Evolutionary conservation across 768 basidiomycete species (phyloP).

Genomic region (Tricholoma furcatifolium): DNA sequence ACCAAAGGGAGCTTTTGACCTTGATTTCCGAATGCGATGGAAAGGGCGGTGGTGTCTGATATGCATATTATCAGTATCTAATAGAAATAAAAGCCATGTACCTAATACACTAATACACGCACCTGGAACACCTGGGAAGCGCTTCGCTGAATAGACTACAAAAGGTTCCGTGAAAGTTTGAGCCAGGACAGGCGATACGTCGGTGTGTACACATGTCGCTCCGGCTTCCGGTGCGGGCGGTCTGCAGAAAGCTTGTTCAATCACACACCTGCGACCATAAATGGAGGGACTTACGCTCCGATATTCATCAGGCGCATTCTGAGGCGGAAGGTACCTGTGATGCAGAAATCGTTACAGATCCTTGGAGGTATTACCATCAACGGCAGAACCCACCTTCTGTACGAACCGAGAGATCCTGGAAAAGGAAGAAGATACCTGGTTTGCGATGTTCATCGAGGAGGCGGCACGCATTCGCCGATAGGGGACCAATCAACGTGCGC

Average conservation of each 20-base stretch:
- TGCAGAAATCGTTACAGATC: constrained; percentile 6
- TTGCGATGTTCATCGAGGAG: constrained; percentile 83
- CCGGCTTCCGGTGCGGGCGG: constrained; percentile 74
- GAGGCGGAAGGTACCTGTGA: constrained; percentile 77
- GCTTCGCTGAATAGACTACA: constrained; percentile 88
- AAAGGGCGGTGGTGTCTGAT: constrained; percentile 83
- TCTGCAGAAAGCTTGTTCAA: constrained; percentile 31
- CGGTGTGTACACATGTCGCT: constrained; percentile 62
- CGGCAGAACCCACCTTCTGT: constrained; percentile 67
- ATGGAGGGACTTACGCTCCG: constrained; percentile 70
- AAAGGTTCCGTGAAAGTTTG: constrained; percentile 84
- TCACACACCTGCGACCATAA: neutral
- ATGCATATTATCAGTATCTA: constrained; percentile 10
- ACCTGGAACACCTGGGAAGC: constrained; percentile 95
- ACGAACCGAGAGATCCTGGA: constrained; percentile 91
- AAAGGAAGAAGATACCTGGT: constrained; percentile 90
- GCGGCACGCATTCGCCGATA: constrained; percentile 83
- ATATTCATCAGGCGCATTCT: constrained; percentile 88
- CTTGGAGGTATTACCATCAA: constrained; percentile 1
- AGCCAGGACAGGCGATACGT: constrained; percentile 75
- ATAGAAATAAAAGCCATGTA: constrained; percentile 8
- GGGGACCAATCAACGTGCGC: constrained; percentile 86
- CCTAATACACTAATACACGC: constrained; percentile 23
- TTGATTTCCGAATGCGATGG: constrained; percentile 87
- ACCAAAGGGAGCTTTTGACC: constrained; percentile 88